Conservation (phyloP, 106 monocot genomes). For the Platanthera zijinensis region DNA sequence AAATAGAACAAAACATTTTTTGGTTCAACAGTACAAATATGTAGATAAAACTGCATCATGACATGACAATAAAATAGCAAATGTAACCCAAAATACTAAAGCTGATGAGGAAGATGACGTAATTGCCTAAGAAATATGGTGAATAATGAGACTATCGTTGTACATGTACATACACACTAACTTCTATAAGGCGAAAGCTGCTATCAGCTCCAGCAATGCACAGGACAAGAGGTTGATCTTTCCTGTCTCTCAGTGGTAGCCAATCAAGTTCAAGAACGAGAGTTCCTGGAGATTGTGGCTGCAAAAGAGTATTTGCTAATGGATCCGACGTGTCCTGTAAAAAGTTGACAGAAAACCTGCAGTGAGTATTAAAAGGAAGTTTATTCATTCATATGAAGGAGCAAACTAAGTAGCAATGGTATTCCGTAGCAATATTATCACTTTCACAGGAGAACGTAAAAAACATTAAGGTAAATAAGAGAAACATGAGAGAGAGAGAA, state of each 20-base stretch:
- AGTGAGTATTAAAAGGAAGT: background rate
- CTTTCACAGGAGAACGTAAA: background rate
- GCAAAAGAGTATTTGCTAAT: conserved; percentile 82
- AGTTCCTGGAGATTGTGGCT: conserved; percentile 92
- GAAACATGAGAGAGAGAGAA: too few relatives aligned
- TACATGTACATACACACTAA: conserved; percentile 68
- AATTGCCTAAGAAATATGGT: conserved; percentile 6
- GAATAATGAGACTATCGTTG: background rate
- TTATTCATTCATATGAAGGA: background rate
- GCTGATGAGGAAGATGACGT: background rate
- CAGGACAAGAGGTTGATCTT: conserved; percentile 77
- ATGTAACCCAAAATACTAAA: background rate
- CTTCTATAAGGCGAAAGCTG: conserved; percentile 94
- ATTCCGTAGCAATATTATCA: background rate
- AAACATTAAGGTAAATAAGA: background rate
- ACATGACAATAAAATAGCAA: background rate
- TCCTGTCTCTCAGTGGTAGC: conserved; percentile 70
- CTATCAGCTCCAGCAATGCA: conserved; percentile 98
- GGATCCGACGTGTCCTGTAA: conserved; percentile 93
- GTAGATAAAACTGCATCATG: background rate
- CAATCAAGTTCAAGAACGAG: conserved; percentile 99
- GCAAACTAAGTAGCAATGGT: background rate
- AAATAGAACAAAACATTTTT: background rate
- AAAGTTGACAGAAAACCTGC: conserved; percentile 1
- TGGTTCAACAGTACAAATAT: background rate